phyloP scores from a whole-genome alignment of 2,329 filamentous ascomycete genomes.

The Xylariales sp. region DNA sequence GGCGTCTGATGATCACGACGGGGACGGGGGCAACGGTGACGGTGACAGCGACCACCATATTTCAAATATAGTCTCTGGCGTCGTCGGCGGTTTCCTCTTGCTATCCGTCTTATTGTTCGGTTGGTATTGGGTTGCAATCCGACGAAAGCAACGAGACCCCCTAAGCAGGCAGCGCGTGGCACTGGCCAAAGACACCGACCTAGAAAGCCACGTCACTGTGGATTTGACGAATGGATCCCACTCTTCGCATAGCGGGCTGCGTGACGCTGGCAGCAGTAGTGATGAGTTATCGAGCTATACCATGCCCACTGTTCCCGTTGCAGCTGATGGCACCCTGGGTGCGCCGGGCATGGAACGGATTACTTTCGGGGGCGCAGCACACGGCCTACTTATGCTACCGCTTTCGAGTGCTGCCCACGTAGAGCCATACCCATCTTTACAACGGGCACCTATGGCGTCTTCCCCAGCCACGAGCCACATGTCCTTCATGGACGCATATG shows the following conservation, averaged over 20 bases:
- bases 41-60: neutral
- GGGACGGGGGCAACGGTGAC: too few relatives aligned
- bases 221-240: constrained; percentile 5
- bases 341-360: neutral
- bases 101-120: constrained; percentile 30
- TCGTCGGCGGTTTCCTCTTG: constrained; percentile 38
- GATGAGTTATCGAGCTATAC: constrained; percentile 10
- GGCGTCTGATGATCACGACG: neutral
- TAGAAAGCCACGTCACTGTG: constrained; percentile 39
- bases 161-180: neutral
- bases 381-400: neutral
- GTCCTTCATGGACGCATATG: constrained; percentile 11
- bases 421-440: constrained; percentile 4
- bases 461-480: constrained; percentile 8
- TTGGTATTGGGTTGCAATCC: constrained; percentile 40
- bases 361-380: constrained; percentile 1
- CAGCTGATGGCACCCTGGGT: neutral
- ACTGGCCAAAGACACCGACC: constrained; percentile 35
- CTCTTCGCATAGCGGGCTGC: neutral
- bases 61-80: constrained; percentile 30
- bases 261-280: constrained; percentile 3
- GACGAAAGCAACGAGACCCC: constrained; percentile 34
- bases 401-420: neutral
- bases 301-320: neutral
- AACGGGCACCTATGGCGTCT: neutral